Evolutionary conservation across 2,329 filamentous ascomycete species (phyloP), one percentile per base, ranked within the genome.

Genomic region (Pseudocercospora eumusae): DNA sequence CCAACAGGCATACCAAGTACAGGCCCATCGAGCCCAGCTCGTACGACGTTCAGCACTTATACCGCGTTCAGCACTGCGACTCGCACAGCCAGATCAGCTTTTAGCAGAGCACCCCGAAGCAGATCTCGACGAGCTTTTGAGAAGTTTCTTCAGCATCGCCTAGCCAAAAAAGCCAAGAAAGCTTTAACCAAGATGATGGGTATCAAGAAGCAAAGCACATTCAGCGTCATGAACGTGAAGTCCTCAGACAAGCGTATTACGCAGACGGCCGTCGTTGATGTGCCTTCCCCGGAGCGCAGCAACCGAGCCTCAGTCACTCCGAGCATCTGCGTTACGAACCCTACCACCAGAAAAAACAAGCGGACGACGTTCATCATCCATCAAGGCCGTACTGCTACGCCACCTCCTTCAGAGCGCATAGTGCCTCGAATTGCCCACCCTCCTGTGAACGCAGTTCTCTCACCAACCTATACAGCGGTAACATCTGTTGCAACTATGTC

Each of bases 101-200:
- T 31, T 6, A 44, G 27, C n/a, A 44, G 25, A 18, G 5, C 40
- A 25, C 55, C 36, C 5, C 55, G 55, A 28, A 56, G 54, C 40
- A 40, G 36, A 25, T 23, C 31, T n/a, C 33, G 54, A 15, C 25
- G 36, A n/a, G 55, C 55, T 27, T 57, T 57, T 31, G 36, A 57
- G 40, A 44, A 47, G 9, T 57, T 57, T 25, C 55, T 57, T 7
- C 42, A 45, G n/a, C 36, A 45, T 15, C 55, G 55, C 2, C 21
- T 45, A 9, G 23, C 42, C 2, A 57, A 47, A 15, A 57, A 57
- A 13, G 52, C 28, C n/a, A 33, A 54, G 52, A 54, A 54, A 18
- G 52, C 21, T 13, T 18, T 54, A 9, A 54, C 21, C 18, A 36
- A 54, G 31, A 18, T 54, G 18, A 18, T 54, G n/a, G 52, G 52